Evolutionary conservation across 129 eudicot genomes (phyloP).

Genomic region (Escallonia rubra): DNA sequence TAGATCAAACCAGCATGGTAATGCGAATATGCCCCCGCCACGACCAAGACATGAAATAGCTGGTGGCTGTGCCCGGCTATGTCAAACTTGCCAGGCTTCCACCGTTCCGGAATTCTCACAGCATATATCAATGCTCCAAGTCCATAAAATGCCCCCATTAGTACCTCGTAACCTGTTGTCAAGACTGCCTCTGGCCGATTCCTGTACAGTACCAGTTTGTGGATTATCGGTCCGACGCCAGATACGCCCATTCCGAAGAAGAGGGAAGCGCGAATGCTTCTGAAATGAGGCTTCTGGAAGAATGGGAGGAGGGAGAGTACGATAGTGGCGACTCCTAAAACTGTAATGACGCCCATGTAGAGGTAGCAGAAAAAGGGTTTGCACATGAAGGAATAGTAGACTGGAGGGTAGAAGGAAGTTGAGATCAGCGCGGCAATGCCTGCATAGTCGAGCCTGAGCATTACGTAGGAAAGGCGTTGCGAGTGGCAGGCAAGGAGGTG

Average conservation of each 20-base stretch:
- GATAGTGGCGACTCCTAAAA: constrained; percentile 18
- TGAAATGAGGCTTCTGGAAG: constrained; percentile 65
- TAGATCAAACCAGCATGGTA: constrained; percentile 73
- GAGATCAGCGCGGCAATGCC: constrained; percentile 26
- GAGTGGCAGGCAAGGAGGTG: constrained; percentile 85
- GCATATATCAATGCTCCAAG: constrained; percentile 84
- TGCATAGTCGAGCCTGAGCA: constrained; percentile 28
- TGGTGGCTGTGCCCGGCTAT: constrained; percentile 95
- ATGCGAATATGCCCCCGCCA: constrained; percentile 89
- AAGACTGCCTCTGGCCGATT: constrained; percentile 67
- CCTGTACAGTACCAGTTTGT: constrained; percentile 74
- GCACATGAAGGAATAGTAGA: constrained; percentile 78
- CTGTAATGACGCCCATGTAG: constrained; percentile 16
- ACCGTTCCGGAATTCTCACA: constrained; percentile 72
- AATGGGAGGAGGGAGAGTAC: constrained; percentile 60
- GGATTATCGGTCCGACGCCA: constrained; percentile 72
- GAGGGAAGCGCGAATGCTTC: constrained; percentile 52
- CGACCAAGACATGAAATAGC: constrained; percentile 88
- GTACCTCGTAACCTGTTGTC: constrained; percentile 73
- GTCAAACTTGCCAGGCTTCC: constrained; percentile 96
- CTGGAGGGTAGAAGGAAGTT: constrained; percentile 37
- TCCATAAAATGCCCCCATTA: constrained; percentile 85
- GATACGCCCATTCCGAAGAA: constrained; percentile 87
- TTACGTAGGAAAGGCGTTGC: constrained; percentile 10
- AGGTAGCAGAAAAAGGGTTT: constrained; percentile 18